These are phyloP conservation scores for Talaromyces sp. DNA, from an alignment of 2,329 filamentous ascomycete species.

Conservation along the genomic window DNA sequence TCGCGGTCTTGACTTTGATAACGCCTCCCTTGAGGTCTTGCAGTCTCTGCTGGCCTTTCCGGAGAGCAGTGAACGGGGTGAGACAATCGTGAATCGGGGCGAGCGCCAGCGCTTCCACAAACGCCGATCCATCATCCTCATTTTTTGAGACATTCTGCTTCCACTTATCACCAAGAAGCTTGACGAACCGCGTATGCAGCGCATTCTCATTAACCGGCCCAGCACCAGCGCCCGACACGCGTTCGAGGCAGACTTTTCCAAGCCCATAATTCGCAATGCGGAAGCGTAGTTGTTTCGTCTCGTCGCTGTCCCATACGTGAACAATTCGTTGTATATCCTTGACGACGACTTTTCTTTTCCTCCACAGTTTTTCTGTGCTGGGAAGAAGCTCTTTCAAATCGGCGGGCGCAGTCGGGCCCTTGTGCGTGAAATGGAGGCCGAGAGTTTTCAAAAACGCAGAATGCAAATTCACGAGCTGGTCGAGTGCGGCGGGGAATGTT, in stretches of 20 bases:
- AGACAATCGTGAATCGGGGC: constrained; percentile 33
- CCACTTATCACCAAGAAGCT: constrained; percentile 44
- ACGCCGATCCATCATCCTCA: constrained; percentile 29
- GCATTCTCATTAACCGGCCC: constrained; percentile 39
- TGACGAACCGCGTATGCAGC: constrained; percentile 48
- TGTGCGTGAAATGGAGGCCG: constrained; percentile 64
- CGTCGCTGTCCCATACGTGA: constrained; percentile 51
- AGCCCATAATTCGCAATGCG: constrained; percentile 38
- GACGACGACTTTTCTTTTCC: constrained; percentile 61
- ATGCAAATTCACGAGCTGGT: constrained; percentile 60
- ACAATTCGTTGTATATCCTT: constrained; percentile 64
- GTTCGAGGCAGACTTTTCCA: constrained; percentile 35
- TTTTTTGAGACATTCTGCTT: constrained; percentile 32
- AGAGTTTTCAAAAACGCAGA: constrained; percentile 64
- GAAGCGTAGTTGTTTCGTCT: constrained; percentile 21
- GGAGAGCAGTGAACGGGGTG: constrained; percentile 27
- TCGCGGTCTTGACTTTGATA: constrained; percentile 32
- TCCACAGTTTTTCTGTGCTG: constrained; percentile 64
- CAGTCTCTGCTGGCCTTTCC: constrained; percentile 36
- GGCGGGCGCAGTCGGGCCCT: constrained; percentile 57
- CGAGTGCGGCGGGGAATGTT: constrained; percentile 20
- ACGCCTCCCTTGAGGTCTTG: constrained; percentile 37
- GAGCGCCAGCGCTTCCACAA: constrained; percentile 27
- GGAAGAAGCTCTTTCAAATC: constrained; percentile 59
- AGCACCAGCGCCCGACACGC: constrained; percentile 12